Conservation (phyloP, 306 rosid genomes). For the Aeschynomene evenia region DNA sequence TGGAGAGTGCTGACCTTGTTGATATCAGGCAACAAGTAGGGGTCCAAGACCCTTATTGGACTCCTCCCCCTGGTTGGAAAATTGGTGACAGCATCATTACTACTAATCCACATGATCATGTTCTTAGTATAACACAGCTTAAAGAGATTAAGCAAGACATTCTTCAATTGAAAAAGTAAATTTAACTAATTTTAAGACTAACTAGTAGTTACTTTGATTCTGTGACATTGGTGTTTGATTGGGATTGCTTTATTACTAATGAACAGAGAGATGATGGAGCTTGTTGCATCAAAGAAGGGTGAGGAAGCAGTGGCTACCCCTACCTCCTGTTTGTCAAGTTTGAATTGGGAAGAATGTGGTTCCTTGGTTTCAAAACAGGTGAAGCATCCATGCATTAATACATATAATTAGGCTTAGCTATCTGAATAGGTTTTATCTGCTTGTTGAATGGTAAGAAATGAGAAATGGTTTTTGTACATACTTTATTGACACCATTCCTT, state of each 20-base stretch:
- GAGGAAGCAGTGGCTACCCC: slow-evolving; percentile 44
- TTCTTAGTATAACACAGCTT: slow-evolving; percentile 43
- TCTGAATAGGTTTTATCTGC: no score
- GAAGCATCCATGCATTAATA: background rate
- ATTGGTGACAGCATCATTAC: slow-evolving; percentile 60
- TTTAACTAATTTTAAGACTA: background rate
- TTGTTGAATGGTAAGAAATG: no score
- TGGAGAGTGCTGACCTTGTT: slow-evolving; percentile 77
- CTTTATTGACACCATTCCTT: no score
- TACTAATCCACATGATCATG: slow-evolving; percentile 48
- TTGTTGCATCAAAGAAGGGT: slow-evolving; percentile 38
- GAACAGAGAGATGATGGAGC: slow-evolving; percentile 47
- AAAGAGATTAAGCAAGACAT: slow-evolving; percentile 59
- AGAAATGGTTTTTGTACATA: no score
- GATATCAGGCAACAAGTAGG: slow-evolving; percentile 70
- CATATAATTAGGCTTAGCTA: background rate
- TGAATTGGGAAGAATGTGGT: slow-evolving; percentile 39
- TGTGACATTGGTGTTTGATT: background rate
- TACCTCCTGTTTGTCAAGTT: slow-evolving; percentile 38
- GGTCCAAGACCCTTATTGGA: slow-evolving; percentile 85
- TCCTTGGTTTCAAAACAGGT: slow-evolving; percentile 53
- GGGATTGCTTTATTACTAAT: background rate
- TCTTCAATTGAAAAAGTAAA: slow-evolving; percentile 53
- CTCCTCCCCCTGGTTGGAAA: slow-evolving; percentile 83
- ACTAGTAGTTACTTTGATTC: background rate